A percentile compares a stretch with the other conserved stretches of the same genome.
Conservation (phyloP, 139 green algal genomes). For the Spirogloea muscicola region DNA sequence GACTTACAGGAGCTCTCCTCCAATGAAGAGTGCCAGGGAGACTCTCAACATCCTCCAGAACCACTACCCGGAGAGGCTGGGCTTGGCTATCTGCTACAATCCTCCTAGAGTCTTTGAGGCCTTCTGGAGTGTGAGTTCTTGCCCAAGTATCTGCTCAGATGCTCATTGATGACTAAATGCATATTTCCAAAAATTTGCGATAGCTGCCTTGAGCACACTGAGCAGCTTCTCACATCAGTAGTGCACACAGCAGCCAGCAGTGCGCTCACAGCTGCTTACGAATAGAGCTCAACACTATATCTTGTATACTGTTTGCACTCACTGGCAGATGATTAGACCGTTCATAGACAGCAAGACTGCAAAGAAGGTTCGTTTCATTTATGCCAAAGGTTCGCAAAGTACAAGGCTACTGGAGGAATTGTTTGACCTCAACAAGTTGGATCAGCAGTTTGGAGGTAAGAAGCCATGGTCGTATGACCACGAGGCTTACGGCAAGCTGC, state of each 20-base stretch:
- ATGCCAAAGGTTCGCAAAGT: slow-evolving; percentile 7
- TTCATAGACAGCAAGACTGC: slow-evolving; percentile 45
- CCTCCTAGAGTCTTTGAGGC: slow-evolving; percentile 54
- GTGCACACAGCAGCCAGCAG: background rate
- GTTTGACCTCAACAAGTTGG: slow-evolving; percentile 30
- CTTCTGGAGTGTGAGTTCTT: slow-evolving; percentile 55
- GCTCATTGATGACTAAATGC: no score
- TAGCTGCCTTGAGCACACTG: no score
- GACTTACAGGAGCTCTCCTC: slow-evolving; percentile 47
- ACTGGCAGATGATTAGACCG: slow-evolving; percentile 27
- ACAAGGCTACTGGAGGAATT: slow-evolving; percentile 7
- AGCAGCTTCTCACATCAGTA: no score
- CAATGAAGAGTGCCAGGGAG: slow-evolving; percentile 56
- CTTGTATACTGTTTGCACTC: background rate
- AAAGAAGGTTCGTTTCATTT: slow-evolving; percentile 38
- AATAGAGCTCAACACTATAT: no score
- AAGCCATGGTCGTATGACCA: slow-evolving; percentile 11
- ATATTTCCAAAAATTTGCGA: no score
- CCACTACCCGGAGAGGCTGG: slow-evolving; percentile 58
- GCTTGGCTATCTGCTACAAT: slow-evolving; percentile 49
- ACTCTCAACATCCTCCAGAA: slow-evolving; percentile 60
- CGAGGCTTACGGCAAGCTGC: slow-evolving; percentile 11
- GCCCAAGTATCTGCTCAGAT: no score
- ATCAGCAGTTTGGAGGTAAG: slow-evolving; percentile 26
- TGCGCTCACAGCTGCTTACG: background rate